Evolutionary conservation across 208 protist species (phyloP), one percentile per base, ranked within the genome.

Genomic region (Leishmania braziliensis): DNA sequence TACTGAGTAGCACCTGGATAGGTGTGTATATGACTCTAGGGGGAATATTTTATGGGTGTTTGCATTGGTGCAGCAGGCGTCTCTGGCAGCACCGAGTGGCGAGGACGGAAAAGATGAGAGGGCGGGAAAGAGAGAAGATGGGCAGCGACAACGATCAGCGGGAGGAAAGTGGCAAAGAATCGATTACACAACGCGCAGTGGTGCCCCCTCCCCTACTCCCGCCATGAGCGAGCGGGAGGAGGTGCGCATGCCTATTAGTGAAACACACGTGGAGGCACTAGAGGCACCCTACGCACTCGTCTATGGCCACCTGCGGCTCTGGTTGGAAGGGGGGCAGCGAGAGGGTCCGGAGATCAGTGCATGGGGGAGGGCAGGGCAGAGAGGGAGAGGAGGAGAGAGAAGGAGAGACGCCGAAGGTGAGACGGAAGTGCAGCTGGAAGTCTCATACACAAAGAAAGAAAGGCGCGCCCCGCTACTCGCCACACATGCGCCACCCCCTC

Each of bases 81-180:
- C 58, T 63, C 16, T 10, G 20, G 48, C 18, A 23, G 16, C 33
- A 43, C 6, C 20, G 20, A 23, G 50, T 39, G n/a, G 48, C 5
- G 72, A 75, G n/a, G 70, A 75, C 8, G 48, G 29, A n/a, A 39
- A 75, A 75, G 26, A 76, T 8, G 72, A 60, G 5, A 36, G 72
- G 58, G 39, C 50, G n/a, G 16, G 53, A 60, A 26, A 36, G 43
- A 76, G 46, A 39, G 23, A 51, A 46, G 43, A 26, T 48, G 46
- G 0, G 50, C 29, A 18, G 43, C 43, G 43, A 46, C 43, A 46
- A 46, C 43, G 23, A 51, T 46, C 43, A 36, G 69, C 43, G 36
- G 33, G 69, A 39, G 66, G 66, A 36, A 46, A 72, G 5, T 2
- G 29, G 0, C 1, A 72, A 72, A 73, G 69, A n/a, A 6, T 18